Evolutionary conservation across 495 filamentous ascomycete genomes (phyloP).

Genomic region (Friedmanniomyces endolithicus): DNA sequence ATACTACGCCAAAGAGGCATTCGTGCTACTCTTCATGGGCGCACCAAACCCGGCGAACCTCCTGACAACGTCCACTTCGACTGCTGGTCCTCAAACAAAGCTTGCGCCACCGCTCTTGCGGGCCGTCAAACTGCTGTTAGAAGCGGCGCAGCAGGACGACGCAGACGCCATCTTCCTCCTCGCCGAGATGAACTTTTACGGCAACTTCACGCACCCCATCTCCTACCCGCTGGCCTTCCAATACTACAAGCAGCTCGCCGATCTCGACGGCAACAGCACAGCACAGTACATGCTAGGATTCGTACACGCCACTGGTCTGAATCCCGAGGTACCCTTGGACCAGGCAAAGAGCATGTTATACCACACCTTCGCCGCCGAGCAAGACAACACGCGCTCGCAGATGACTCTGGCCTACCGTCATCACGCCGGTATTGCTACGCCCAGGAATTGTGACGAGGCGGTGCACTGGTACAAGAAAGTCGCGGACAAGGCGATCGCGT

Average conservation of each 20-base stretch:
- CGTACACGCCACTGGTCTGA: slow-evolving; percentile 90
- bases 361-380: slow-evolving; percentile 83
- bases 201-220: slow-evolving; percentile 79
- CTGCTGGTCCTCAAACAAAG: slow-evolving; percentile 19
- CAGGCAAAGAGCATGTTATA: slow-evolving; percentile 89
- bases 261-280: slow-evolving; percentile 69
- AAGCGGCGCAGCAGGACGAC: slow-evolving; percentile 62
- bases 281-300: slow-evolving; percentile 93
- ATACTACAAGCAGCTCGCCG: slow-evolving; percentile 68
- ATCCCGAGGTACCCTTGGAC: slow-evolving; percentile 67
- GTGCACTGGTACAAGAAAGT: slow-evolving; percentile 81
- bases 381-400: slow-evolving; percentile 71
- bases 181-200: slow-evolving; percentile 92
- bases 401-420: slow-evolving; percentile 90
- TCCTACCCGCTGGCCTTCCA: slow-evolving; percentile 73
- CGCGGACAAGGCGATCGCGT: slow-evolving; percentile 83
- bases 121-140: slow-evolving; percentile 62
- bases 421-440: slow-evolving; percentile 70
- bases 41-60: slow-evolving; percentile 25
- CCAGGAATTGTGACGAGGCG: slow-evolving; percentile 75
- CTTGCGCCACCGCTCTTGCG: slow-evolving; percentile 24
- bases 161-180: slow-evolving; percentile 82
- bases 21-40: slow-evolving; percentile 37
- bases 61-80: slow-evolving; percentile 21
- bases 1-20: slow-evolving; percentile 36